These are phyloP conservation scores for Phytophthora cajani DNA, from an alignment of 352 stramenopile genomes.

Conservation along the genomic window DNA sequence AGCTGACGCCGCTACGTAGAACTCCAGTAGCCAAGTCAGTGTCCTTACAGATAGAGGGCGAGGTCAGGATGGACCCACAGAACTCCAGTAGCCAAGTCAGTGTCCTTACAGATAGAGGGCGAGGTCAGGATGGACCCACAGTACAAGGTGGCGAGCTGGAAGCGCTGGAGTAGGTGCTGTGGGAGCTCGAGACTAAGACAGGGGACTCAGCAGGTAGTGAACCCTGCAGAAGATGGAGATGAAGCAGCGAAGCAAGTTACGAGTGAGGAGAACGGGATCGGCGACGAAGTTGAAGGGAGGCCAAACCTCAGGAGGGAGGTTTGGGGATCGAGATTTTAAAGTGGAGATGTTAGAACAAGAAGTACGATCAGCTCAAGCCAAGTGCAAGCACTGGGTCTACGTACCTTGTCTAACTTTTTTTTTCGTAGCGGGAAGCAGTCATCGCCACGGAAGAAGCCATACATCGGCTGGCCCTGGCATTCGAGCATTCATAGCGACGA, in stretches of 20 bases:
- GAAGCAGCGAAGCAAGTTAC: conserved; percentile 14
- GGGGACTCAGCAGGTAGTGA: no score
- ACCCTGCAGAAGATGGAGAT: not conserved
- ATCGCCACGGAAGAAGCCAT: conserved; percentile 44
- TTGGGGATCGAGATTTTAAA: conserved; percentile 31
- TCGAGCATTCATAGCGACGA: conserved; percentile 31
- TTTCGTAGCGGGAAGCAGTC: conserved; percentile 35
- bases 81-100: no score
- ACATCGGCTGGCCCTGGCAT: conserved; percentile 36
- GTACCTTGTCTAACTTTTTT: not conserved
- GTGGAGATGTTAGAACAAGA: conserved; percentile 52
- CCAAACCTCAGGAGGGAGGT: conserved; percentile 4
- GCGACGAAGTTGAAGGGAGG: conserved; percentile 2
- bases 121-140: no score
- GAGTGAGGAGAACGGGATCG: not conserved
- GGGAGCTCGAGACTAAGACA: no score
- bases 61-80: no score
- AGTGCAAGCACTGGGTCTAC: conserved; percentile 45
- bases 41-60: no score
- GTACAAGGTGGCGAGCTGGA: no score
- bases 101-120: no score
- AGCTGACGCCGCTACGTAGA: no score
- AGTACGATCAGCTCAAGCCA: conserved; percentile 42
- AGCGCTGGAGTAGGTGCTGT: no score
- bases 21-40: no score